Conservation (phyloP, 768 basidiomycete genomes). For the Mycena alexandri region DNA sequence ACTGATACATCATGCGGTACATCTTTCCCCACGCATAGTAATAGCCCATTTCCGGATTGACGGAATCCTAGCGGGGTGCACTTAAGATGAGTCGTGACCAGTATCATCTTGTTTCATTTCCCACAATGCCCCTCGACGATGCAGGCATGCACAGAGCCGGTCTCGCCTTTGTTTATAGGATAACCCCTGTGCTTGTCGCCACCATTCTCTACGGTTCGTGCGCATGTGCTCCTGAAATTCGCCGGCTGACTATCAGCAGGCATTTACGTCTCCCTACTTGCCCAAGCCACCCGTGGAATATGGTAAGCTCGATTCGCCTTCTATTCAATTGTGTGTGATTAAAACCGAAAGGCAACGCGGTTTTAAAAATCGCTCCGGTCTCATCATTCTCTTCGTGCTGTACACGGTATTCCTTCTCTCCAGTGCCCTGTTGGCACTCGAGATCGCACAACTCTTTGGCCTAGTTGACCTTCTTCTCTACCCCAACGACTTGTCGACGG, state of each 20-base stretch:
- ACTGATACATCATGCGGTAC: slow-evolving; percentile 4
- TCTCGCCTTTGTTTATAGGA: slow-evolving; percentile 19
- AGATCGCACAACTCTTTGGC: slow-evolving; percentile 18
- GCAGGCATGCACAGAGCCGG: slow-evolving; percentile 16
- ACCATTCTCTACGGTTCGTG: slow-evolving; percentile 17
- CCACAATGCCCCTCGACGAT: slow-evolving; percentile 16
- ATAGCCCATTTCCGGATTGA: slow-evolving; percentile 14
- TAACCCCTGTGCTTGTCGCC: slow-evolving; percentile 13
- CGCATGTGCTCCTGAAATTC: slow-evolving; percentile 9
- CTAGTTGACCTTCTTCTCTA: slow-evolving; percentile 19
- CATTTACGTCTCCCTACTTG: slow-evolving; percentile 15
- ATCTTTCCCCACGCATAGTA: slow-evolving; percentile 14
- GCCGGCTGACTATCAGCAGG: slow-evolving; percentile 13
- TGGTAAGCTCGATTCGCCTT: slow-evolving; percentile 16
- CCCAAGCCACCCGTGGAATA: slow-evolving; percentile 12
- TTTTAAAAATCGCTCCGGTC: slow-evolving; percentile 16
- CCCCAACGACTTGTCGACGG: slow-evolving; percentile 16
- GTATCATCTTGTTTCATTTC: slow-evolving; percentile 7
- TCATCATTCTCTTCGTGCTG: slow-evolving; percentile 12
- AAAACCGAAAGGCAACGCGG: slow-evolving; percentile 17
- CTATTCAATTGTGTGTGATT: slow-evolving; percentile 9
- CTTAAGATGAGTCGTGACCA: slow-evolving; percentile 2
- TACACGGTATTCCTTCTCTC: slow-evolving; percentile 19
- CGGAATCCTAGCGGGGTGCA: background rate
- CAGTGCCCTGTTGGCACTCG: slow-evolving; percentile 9